These are phyloP conservation scores for Suillus occidentalis DNA, from an alignment of 768 basidiomycete genomes.

Conservation along the genomic window DNA sequence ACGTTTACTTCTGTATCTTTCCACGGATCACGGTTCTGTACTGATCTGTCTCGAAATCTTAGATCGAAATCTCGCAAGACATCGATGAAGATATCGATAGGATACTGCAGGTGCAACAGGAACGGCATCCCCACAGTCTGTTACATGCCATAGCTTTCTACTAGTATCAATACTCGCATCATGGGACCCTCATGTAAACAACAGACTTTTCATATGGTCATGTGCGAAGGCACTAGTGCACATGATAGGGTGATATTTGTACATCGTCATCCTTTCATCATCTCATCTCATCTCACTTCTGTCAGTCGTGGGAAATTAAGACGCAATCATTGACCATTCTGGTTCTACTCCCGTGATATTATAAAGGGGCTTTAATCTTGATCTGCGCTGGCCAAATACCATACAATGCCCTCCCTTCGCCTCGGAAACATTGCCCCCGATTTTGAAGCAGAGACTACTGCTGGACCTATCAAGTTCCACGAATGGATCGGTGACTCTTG, in stretches of 20 bases:
- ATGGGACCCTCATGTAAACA: background rate
- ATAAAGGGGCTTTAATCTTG: constrained; percentile 8
- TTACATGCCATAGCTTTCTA: constrained; percentile 93
- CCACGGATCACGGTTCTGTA: background rate
- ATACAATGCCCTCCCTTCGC: constrained; percentile 54
- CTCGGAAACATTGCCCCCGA: constrained; percentile 90
- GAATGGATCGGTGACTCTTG: constrained; percentile 89
- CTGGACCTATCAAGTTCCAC: constrained; percentile 88
- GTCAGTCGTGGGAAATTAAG: constrained; percentile 59
- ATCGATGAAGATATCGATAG: constrained; percentile 89
- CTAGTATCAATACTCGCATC: constrained; percentile 36
- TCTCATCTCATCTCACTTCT: background rate
- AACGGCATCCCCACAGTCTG: constrained; percentile 88
- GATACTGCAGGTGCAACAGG: constrained; percentile 83
- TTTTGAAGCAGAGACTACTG: constrained; percentile 88
- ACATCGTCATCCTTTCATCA: background rate
- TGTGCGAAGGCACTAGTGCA: background rate
- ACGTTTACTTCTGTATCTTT: constrained; percentile 34
- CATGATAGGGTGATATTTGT: background rate
- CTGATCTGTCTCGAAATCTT: background rate
- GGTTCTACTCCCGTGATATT: background rate
- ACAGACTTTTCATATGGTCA: background rate
- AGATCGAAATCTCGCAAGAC: constrained; percentile 87
- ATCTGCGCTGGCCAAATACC: constrained; percentile 12
- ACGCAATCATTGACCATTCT: constrained; percentile 48